Base-by-base conservation (phyloP, 768 basidiomycete genomes). In the Phallus indusiatus region DNA sequence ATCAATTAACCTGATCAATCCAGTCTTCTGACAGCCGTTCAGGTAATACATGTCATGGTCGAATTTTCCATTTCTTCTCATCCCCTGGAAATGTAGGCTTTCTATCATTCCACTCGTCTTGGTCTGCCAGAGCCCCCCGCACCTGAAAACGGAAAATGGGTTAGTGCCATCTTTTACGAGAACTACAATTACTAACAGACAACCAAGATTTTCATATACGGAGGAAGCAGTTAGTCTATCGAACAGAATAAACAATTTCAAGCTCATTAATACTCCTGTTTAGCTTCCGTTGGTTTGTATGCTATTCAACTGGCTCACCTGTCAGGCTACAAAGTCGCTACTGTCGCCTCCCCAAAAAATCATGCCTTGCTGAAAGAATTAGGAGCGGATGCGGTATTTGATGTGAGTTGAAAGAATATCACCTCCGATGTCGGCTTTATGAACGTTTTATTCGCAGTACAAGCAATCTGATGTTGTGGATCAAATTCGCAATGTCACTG, bases 331-430 rank as follows among this genome's bases (percentile, higher is more conserved):
- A 71, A 71, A 22, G 74, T 80, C 50, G 69, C 77, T 18, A 72
- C 78, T 7, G 77, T 76, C 21, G 72, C 76, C 4, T 78, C 77
- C 0, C 67, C 72, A 16, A 62, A 65, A 35, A 76, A 77, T 61
- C 68, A 70, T 49, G 69, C 67, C 0, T 64, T 74, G 17, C 62
- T 79, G 18, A 71, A 70, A 47, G 61, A 66, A 1, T 65, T 76
- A 9, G 79, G 80, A 4, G 80, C 79, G 0, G 70, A 74, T 35
- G 72, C 69, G 4, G 72, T 75, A 5, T 73, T 76, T 58, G 75
- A 78, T 61, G 55, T 56, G 14, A 14, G 46, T 48, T 8, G 10
- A 28, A 42, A 21, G 14, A 18, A 11, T 22, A 33, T 56, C 33
- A 42, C n/a, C 9, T 37, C 28, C 9, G 11, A 2, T 7, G 14